Conservation (phyloP, 2,329 filamentous ascomycete species). For the Pseudogymnoascus sp. region DNA sequence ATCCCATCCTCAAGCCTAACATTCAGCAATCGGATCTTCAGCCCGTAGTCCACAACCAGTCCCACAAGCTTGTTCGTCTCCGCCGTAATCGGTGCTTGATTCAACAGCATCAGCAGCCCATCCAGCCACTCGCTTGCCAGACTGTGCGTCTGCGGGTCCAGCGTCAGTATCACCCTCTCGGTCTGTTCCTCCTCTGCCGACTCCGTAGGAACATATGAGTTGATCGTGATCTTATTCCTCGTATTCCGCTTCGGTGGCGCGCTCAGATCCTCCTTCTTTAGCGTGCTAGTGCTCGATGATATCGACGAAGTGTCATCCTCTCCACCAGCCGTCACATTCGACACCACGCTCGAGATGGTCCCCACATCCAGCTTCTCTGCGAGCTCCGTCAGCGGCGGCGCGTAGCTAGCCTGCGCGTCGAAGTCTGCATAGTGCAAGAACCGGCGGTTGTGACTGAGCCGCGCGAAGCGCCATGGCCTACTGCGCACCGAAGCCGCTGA, state of each 20-base stretch:
- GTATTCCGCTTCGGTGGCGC: constrained; percentile 22
- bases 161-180: constrained; percentile 70
- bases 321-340: constrained; percentile 53
- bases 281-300: constrained; percentile 33
- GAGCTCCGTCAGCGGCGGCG: constrained; percentile 65
- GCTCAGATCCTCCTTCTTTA: constrained; percentile 28
- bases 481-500: constrained; percentile 31
- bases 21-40: constrained; percentile 89
- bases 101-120: constrained; percentile 85
- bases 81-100: constrained; percentile 92
- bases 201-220: constrained; percentile 52
- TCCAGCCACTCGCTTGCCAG: constrained; percentile 95
- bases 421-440: constrained; percentile 90
- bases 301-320: constrained; percentile 38
- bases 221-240: constrained; percentile 85
- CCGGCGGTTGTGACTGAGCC: constrained; percentile 81
- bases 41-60: constrained; percentile 78
- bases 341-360: constrained; percentile 85
- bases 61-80: constrained; percentile 87
- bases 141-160: constrained; percentile 72
- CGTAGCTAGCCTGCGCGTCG: constrained; percentile 50
- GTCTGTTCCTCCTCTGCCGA: constrained; percentile 31
- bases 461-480: constrained; percentile 67
- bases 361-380: constrained; percentile 78
- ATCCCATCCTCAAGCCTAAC: constrained; percentile 70